Evolutionary conservation across 768 basidiomycete species (phyloP), one percentile per base, ranked within the genome.

Genomic region (Suillus paluster): DNA sequence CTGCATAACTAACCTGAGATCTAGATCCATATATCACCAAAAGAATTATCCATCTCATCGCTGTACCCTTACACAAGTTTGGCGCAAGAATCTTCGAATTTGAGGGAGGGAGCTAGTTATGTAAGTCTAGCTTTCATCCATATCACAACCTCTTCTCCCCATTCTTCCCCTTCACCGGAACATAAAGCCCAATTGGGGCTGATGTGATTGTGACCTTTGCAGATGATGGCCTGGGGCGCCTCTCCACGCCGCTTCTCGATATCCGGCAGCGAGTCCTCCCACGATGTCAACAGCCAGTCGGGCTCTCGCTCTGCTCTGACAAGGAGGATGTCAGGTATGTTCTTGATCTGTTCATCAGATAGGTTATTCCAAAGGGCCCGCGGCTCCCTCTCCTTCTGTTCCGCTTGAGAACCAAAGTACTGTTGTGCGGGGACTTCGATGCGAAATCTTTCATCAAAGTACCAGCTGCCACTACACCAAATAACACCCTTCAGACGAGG

Each of bases 141-240:
- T 8, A 63, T 55, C 4, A 68, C 72, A 39, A 83, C 80, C 19
- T 84, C 80, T 59, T 81, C 75, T 1, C 78, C 87, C 87, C 88
- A 89, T 36, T 83, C 78, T 66, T 90, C 88, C 19, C 85, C 89
- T 65, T 84, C 71, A 2, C 88, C 87, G 2, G 80, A 82, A 4
- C 77, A 70, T 60, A 88, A 67, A 15, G 79, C 80, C 76, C 77
- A 80, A 54, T 81, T 79, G 15, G 80, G 66, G 62, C 87, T 90
- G 59, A 90, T 75, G 65, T 90, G 89, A 70, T 90, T 90, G 64
- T 91, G 88, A 0, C 83, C 83, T 61, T 69, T 68, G 0, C 77
- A 81, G 27, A 84, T 67, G 19, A 83, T 66, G 48, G 74, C 75
- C 63, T 67, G 68, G 12, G 80, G 71, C 25, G 68, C 57, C 59